Base-by-base conservation (phyloP, 352 stramenopile genomes). In the Globisporangium cystogenes region DNA sequence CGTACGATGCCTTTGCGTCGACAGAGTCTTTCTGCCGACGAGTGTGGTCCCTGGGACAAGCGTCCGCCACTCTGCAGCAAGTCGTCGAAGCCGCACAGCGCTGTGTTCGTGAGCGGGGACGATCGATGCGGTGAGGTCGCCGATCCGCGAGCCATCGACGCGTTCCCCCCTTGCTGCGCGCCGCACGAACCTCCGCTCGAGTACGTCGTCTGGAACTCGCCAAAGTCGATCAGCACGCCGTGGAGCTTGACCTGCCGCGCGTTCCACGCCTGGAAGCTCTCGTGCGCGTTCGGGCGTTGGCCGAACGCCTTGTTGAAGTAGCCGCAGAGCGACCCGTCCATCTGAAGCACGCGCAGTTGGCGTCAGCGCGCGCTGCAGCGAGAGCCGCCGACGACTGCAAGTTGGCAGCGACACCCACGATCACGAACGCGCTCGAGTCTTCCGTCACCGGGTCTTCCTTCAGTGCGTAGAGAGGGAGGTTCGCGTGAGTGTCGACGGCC, bases 301-400 rank as follows among this genome's bases (percentile, higher is more conserved):
- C 57, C 67, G 57, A 87, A 90, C 2, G 55, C 36, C 46, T 86
- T 82, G 62, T 80, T 90, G 27, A 78, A 68, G 53, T 87, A 87
- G 7, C 78, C 78, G 42, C 78, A 90, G 10, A 90, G 54, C 18
- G 76, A 87, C 2, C 76, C 78, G 58, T 90, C 72, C 33, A 90
- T 56, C 78, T 90, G 20, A 10, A 33, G 51, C 21, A 42, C 24
- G 8, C 39, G 35, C 8, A 8, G 33, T 16, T 18, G 33, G 14
- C 14, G 6, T 39, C 14, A 39, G 33, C 4, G 11, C 11, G 5
- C 14, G 10, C 10, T 5, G 29, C 29, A 10, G 31, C 12, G 14
- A 0, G 0, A 12, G 18, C 6, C 33, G 18, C 33, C 10, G 29
- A 2, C 29, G 12, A 12, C 29, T 0, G 33, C 33, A 12, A 16